A percentile compares a stretch with the other conserved stretches of the same genome.
Conservation (phyloP, 1,139 yeast species). For the Suhomyces coccinellae region DNA sequence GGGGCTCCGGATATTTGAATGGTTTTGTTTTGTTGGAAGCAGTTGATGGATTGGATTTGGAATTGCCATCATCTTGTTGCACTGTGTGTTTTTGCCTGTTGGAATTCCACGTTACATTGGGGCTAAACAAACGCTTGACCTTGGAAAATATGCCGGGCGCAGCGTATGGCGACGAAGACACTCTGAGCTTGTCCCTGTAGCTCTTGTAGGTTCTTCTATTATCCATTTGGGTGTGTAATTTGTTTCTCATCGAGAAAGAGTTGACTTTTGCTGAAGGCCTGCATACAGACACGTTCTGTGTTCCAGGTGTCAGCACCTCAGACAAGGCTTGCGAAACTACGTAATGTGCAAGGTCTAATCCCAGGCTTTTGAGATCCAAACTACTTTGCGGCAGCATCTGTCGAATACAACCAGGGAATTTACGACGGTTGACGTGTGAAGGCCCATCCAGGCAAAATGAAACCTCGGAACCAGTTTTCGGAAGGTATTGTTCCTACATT, state of each 20-base stretch:
- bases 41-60: neutral
- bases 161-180: slow-evolving; percentile 23
- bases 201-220: slow-evolving; percentile 41
- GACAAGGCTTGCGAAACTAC: no score
- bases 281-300: neutral
- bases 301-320: neutral
- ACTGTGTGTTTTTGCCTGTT: neutral
- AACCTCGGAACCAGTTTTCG: no score
- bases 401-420: no score
- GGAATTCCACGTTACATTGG: slow-evolving; percentile 3
- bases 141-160: slow-evolving; percentile 32
- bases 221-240: slow-evolving; percentile 32
- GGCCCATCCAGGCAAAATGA: no score
- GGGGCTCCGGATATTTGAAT: slow-evolving; percentile 16
- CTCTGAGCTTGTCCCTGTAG: slow-evolving; percentile 27
- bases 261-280: no score
- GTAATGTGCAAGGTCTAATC: no score
- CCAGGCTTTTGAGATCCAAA: no score
- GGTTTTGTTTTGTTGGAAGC: slow-evolving; percentile 2
- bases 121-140: slow-evolving; percentile 32
- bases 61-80: no score
- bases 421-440: no score
- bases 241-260: neutral
- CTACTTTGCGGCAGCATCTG: no score
- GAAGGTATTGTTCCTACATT: neutral